Base-by-base conservation (phyloP, 495 filamentous ascomycete species). In the Evernia prunastri region DNA sequence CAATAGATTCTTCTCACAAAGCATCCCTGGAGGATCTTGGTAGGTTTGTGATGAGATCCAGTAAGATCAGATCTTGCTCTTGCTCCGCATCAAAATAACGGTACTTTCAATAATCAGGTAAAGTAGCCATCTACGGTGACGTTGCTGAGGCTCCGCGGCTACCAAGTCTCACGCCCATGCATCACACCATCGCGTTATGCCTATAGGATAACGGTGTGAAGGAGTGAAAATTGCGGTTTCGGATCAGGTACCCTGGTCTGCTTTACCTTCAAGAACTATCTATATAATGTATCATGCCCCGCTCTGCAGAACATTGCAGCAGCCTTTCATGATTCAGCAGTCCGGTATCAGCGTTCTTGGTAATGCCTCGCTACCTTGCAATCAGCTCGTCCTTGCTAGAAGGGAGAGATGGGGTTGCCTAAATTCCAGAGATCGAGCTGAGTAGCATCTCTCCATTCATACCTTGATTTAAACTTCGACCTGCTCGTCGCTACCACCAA, bases 401-500 rank as follows among this genome's bases (percentile, higher is more conserved):
- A 53, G 18, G 49, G 4, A 31, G 25, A 31, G 25, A 25, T 17
- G 17, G 7, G 9, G 12, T 12, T 53, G 25, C 49, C 49, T 17
- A 18, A 27, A 29, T 29, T 15, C 7, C 12, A 17, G 4, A 29
- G 13, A 0, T 25, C 25, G 25, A 31, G 25, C 49, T 31, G 25
- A 51, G 7, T 12, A 2, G 43, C 11, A 49, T 15, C 23, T 49
- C 45, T 11, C 11, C 45, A 15, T 18, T 13, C 23, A 49, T 49
- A 17, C 10, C 23, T 49, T 49, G 45, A 49, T 4, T 11, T 31
- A 53, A 17, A 27, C 49, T 31, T 53, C 49, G 31, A 29, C 25
- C 25, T 29, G 49, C 56, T 68, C 64, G 12, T 37, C 64, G 11
- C 58, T 67, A 35, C 56, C 69, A 29, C 66, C 59, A 47, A 73